phyloP scores from a whole-genome alignment of 495 filamentous ascomycete species.

The Hypoxylon fragiforme region DNA sequence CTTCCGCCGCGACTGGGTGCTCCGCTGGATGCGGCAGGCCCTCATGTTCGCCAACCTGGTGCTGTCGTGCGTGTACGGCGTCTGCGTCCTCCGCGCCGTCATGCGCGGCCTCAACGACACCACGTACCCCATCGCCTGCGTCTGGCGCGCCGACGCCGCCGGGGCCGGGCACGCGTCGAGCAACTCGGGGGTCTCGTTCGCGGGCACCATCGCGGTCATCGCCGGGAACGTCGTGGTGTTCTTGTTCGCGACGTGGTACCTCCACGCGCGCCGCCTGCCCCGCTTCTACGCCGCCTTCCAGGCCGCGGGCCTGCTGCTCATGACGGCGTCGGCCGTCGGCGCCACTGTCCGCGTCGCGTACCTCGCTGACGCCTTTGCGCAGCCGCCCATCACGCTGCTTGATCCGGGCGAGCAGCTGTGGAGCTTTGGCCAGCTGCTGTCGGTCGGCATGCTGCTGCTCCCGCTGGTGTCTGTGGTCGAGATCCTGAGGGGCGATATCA shows the following conservation, averaged over 20 bases:
- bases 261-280: constrained; percentile 51
- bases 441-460: constrained; percentile 55
- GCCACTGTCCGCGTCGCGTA: constrained; percentile 54
- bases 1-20: constrained; percentile 63
- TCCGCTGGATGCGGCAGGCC: constrained; percentile 61
- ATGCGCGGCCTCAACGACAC: constrained; percentile 47
- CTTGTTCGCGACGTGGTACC: constrained; percentile 56
- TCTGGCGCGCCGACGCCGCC: constrained; percentile 44
- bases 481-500: constrained; percentile 57
- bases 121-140: constrained; percentile 58
- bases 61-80: constrained; percentile 52
- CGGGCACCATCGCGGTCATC: constrained; percentile 57
- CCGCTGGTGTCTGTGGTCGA: constrained; percentile 59
- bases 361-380: constrained; percentile 57
- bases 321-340: constrained; percentile 53
- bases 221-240: constrained; percentile 55
- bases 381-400: constrained; percentile 41
- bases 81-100: constrained; percentile 53
- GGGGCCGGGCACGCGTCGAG: neutral
- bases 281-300: constrained; percentile 53
- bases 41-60: constrained; percentile 62
- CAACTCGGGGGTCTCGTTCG: constrained; percentile 47
- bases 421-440: constrained; percentile 61
- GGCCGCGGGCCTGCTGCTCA: constrained; percentile 49
- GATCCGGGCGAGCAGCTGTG: constrained; percentile 57